A percentile compares a stretch with the other conserved stretches of the same genome.
Conservation (phyloP, 192 early-diverging fungal species). For the Coemansia interrupta region DNA sequence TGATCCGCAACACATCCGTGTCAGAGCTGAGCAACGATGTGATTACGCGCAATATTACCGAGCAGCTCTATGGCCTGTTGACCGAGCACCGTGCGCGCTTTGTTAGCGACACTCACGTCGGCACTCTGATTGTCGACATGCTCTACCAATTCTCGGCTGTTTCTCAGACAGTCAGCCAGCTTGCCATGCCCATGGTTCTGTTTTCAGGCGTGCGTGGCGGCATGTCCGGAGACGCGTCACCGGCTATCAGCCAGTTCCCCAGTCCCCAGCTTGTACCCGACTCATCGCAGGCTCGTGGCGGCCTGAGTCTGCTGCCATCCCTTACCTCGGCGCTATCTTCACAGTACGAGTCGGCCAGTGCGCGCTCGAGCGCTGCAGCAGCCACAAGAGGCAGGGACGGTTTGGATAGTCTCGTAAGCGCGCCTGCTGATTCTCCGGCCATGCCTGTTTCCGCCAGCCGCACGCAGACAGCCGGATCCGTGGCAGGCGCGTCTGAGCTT, state of each 20-base stretch:
- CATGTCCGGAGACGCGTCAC: conserved; percentile 46
- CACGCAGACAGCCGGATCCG: neutral
- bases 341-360: conserved; percentile 14
- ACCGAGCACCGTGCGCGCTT: conserved; percentile 51
- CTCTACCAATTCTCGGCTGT: conserved; percentile 53
- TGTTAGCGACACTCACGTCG: conserved; percentile 36
- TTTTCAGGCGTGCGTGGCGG: conserved; percentile 21
- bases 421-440: neutral
- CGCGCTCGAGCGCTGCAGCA: conserved; percentile 12
- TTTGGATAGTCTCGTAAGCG: neutral
- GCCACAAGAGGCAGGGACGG: neutral
- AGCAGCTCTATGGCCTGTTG: conserved; percentile 49
- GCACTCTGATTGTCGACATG: conserved; percentile 48
- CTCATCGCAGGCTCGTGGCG: conserved; percentile 19
- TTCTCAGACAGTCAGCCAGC: conserved; percentile 51
- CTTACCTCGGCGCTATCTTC: conserved; percentile 39
- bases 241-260: conserved; percentile 47
- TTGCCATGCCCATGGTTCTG: conserved; percentile 22
- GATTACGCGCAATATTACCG: conserved; percentile 37
- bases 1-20: conserved; percentile 44
- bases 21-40: conserved; percentile 47
- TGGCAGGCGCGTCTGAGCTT: conserved; percentile 7
- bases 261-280: conserved; percentile 49
- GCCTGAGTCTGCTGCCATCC: conserved; percentile 19
- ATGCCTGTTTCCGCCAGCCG: conserved; percentile 7